Percentiles rank a stretch among this genome's conserved stretches.
These are phyloP conservation scores for Gaertneriomyces sp. DNA, from an alignment of 192 early-diverging fungal species.

Conservation along the genomic window DNA sequence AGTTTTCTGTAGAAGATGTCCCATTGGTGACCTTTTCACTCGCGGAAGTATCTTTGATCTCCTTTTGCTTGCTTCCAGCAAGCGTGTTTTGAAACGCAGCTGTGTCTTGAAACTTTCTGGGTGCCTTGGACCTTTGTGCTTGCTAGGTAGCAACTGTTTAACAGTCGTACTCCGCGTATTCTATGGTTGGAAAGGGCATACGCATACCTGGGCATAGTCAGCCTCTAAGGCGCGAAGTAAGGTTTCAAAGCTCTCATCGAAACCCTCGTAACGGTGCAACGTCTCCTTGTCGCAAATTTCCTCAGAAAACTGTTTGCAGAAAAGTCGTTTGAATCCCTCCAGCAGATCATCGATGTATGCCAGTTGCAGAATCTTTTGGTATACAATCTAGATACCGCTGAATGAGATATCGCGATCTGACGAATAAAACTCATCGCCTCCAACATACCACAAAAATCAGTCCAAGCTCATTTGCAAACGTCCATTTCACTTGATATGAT, in stretches of 20 bases:
- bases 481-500: constrained; percentile 42
- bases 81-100: constrained; percentile 66
- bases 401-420: neutral
- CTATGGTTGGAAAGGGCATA: neutral
- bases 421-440: too few species aligned
- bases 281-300: constrained; percentile 34
- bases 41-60: neutral
- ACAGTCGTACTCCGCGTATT: neutral
- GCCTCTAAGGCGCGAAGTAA: constrained; percentile 66
- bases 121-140: constrained; percentile 24
- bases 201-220: constrained; percentile 51
- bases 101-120: constrained; percentile 78
- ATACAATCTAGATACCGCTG: constrained; percentile 58
- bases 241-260: constrained; percentile 70
- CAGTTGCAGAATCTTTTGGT: constrained; percentile 82
- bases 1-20: neutral
- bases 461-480: constrained; percentile 31
- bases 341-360: constrained; percentile 82
- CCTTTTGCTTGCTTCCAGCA: constrained; percentile 43
- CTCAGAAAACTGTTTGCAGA: constrained; percentile 55
- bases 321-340: constrained; percentile 61
- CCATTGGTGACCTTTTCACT: neutral
- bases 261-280: constrained; percentile 37
- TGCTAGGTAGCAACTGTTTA: neutral
- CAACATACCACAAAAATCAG: constrained; percentile 33